These are phyloP conservation scores for Cladorrhinum sp. DNA, from an alignment of 2,329 filamentous ascomycete genomes.

Conservation along the genomic window DNA sequence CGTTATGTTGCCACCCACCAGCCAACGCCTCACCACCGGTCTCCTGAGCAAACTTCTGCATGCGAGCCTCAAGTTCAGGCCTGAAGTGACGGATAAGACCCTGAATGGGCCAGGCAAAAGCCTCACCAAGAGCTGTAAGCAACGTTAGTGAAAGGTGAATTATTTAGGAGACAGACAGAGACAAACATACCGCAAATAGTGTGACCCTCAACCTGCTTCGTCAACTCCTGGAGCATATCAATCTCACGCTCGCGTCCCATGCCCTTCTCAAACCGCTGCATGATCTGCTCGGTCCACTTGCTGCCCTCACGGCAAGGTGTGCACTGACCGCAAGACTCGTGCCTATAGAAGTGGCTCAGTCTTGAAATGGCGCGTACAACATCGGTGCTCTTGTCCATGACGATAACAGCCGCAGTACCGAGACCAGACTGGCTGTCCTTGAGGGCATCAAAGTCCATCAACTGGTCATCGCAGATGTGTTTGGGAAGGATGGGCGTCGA, in stretches of 20 bases:
- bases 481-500: slow-evolving; percentile 95
- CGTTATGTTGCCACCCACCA: slow-evolving; percentile 81
- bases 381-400: slow-evolving; percentile 98
- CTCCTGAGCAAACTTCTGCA: slow-evolving; percentile 74
- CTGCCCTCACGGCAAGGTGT: slow-evolving; percentile 98
- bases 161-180: neutral
- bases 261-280: slow-evolving; percentile 92
- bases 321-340: slow-evolving; percentile 97
- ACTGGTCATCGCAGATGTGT: slow-evolving; percentile 82
- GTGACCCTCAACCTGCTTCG: slow-evolving; percentile 98
- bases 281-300: slow-evolving; percentile 99
- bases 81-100: slow-evolving; percentile 98
- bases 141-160: slow-evolving; percentile 30
- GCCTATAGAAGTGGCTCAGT: slow-evolving; percentile 94
- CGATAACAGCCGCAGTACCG: slow-evolving; percentile 94
- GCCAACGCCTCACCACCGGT: slow-evolving; percentile 72
- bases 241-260: slow-evolving; percentile 88
- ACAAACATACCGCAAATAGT: slow-evolving; percentile 81
- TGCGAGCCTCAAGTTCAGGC: slow-evolving; percentile 88
- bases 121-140: slow-evolving; percentile 76
- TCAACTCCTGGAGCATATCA: slow-evolving; percentile 98
- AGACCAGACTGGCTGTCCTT: slow-evolving; percentile 98
- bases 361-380: slow-evolving; percentile 91
- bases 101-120: slow-evolving; percentile 97
- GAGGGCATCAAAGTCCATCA: slow-evolving; percentile 98